Conservation (phyloP, 768 basidiomycete genomes). For the Kwoniella dejecticola region DNA sequence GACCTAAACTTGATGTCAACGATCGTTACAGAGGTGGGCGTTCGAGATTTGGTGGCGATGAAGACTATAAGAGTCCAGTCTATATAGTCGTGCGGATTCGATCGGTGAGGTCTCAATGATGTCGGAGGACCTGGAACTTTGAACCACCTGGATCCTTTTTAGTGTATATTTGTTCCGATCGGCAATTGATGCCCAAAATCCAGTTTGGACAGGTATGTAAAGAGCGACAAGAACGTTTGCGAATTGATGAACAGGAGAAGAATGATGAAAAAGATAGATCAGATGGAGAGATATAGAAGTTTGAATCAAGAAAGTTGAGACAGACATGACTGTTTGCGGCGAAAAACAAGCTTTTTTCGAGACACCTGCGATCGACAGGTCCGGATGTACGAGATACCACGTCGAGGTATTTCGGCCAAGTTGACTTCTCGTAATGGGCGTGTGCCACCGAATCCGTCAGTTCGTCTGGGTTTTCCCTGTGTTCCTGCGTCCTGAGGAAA, state of each 20-base stretch:
- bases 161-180: background rate
- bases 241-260: constrained; percentile 3
- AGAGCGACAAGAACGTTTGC: background rate
- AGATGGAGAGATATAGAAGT: constrained; percentile 7
- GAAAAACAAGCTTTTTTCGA: background rate
- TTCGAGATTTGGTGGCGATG: constrained; percentile 1
- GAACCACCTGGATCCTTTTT: constrained; percentile 16
- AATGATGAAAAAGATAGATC: background rate
- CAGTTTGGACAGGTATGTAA: background rate
- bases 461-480: background rate
- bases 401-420: background rate
- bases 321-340: constrained; percentile 20
- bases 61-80: constrained; percentile 15
- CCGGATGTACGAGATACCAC: background rate
- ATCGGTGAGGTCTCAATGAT: constrained; percentile 14
- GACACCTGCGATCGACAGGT: constrained; percentile 23
- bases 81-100: constrained; percentile 11
- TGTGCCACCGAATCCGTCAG: background rate
- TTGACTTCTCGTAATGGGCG: background rate
- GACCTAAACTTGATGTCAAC: background rate
- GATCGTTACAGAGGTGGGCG: background rate
- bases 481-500: constrained; percentile 1
- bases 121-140: background rate
- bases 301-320: constrained; percentile 27
- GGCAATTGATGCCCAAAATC: background rate